Percentiles rank a stretch among this genome's conserved stretches.
Evolutionary conservation across 352 stramenopile species (phyloP).

Genomic region (Globisporangium heterothallicum): DNA sequence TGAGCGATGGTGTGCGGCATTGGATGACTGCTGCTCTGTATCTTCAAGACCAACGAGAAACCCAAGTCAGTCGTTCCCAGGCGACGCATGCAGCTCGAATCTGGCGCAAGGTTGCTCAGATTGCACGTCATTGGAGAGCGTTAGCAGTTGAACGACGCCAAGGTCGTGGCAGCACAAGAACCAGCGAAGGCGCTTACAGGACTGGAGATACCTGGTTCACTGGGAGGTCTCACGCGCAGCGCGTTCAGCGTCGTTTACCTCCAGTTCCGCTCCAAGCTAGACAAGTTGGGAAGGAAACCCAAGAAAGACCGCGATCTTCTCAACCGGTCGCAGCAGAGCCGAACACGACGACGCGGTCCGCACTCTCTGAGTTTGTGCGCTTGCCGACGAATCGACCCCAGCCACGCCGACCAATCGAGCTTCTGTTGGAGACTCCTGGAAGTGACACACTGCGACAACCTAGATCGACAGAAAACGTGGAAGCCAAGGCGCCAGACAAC

Average conservation of each 20-base stretch:
- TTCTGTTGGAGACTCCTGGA: slow-evolving; percentile 14
- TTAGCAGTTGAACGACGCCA: slow-evolving; percentile 1
- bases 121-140: slow-evolving; percentile 16
- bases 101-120: slow-evolving; percentile 15
- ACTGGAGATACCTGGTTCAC: background rate
- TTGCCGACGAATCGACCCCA: slow-evolving; percentile 25
- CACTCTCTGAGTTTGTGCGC: slow-evolving; percentile 29
- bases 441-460: background rate
- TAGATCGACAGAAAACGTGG: background rate
- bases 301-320: background rate
- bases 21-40: slow-evolving; percentile 16
- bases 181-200: background rate
- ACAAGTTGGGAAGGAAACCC: background rate
- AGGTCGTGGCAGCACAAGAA: background rate
- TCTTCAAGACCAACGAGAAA: slow-evolving; percentile 12
- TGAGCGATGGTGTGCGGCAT: slow-evolving; percentile 13
- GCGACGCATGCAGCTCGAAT: slow-evolving; percentile 8
- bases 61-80: slow-evolving; percentile 2
- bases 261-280: background rate
- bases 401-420: slow-evolving; percentile 29
- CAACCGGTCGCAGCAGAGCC: background rate
- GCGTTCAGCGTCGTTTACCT: background rate
- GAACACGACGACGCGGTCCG: background rate
- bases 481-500: background rate
- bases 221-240: background rate